Evolutionary conservation across 2,329 filamentous ascomycete species (phyloP), one percentile per base, ranked within the genome.

Genomic region (Sordariomycetes sp.): DNA sequence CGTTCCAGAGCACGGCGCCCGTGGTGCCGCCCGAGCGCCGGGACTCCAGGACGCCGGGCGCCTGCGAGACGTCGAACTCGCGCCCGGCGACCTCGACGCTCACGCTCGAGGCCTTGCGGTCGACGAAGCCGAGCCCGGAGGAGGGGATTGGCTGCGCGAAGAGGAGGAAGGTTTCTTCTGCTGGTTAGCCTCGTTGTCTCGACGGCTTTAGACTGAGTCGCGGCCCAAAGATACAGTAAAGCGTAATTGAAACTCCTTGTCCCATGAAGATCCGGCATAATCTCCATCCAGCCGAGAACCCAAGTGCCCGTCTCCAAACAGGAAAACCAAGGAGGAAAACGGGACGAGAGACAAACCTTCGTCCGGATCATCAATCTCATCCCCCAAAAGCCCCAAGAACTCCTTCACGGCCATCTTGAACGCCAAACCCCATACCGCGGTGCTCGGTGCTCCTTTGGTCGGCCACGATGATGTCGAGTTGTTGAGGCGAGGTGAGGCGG

Each of bases 81-180:
- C 78, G 79, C 58, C 79, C 85, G 58, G 77, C 82, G 61, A 97
- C 79, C 37, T 79, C 79, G 60, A 96, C 68, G 14, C 89, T 81
- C 40, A 97, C 70, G 1, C 75, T 72, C 1, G 79, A 69, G 11
- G 88, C 84, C 62, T 81, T 83, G 18, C 88, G 76, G 69, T 96
- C 87, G 62, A 97, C 74, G 71, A 97, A 94, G 67, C 93, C 94
- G 11, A 97, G 84, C 65, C 91, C 86, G 58, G 85, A 82, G 14
- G 87, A 88, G 0, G 88, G 85, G 28, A 90, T 82, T 20, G 83
- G 74, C 68, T 88, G 85, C 51, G 90, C 87, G 76, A 96, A 97
- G 58, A 97, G 79, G 43, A 92, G 74, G 67, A 96, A 97, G 4
- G 90, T 89, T 74, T 97, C 93, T 96, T n/a, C 34, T 18, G n/a